Conservation (phyloP, 192 early-diverging fungal species). For the Haplosporangium gracile region DNA sequence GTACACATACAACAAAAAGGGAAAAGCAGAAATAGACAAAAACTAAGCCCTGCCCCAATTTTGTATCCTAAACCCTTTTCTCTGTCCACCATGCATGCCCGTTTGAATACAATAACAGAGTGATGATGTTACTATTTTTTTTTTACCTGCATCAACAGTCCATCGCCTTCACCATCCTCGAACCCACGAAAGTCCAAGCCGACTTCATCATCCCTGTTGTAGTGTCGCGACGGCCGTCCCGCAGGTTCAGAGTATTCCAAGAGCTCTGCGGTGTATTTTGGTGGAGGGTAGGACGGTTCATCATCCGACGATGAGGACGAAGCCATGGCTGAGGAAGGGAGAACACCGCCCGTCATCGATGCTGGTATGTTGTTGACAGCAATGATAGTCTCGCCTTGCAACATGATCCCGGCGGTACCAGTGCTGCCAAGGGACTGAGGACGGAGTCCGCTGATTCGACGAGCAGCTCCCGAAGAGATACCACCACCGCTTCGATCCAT, state of each 20-base stretch:
- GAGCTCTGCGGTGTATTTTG: constrained; percentile 46
- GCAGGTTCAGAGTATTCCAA: constrained; percentile 42
- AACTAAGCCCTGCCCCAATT: neutral
- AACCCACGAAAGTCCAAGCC: constrained; percentile 8
- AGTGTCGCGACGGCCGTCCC: constrained; percentile 2
- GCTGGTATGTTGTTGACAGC: neutral
- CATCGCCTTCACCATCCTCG: constrained; percentile 17
- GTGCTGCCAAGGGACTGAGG: constrained; percentile 3
- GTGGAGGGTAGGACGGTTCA: constrained; percentile 29
- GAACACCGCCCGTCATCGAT: neutral
- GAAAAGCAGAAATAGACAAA: neutral
- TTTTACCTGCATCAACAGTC: constrained; percentile 56
- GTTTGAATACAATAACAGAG: neutral
- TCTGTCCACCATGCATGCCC: neutral
- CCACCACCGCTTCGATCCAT: neutral
- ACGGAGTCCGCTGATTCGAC: neutral
- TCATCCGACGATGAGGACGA: neutral
- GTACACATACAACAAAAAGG: too few relatives aligned
- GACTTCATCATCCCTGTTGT: constrained; percentile 21
- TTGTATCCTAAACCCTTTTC: neutral
- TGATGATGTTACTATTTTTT: neutral
- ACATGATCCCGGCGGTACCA: neutral
- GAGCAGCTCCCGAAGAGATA: neutral
- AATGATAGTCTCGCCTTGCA: neutral
- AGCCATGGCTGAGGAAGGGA: neutral